Base-by-base conservation (phyloP, 768 basidiomycete species). In the Boletus tylopilopsis region DNA sequence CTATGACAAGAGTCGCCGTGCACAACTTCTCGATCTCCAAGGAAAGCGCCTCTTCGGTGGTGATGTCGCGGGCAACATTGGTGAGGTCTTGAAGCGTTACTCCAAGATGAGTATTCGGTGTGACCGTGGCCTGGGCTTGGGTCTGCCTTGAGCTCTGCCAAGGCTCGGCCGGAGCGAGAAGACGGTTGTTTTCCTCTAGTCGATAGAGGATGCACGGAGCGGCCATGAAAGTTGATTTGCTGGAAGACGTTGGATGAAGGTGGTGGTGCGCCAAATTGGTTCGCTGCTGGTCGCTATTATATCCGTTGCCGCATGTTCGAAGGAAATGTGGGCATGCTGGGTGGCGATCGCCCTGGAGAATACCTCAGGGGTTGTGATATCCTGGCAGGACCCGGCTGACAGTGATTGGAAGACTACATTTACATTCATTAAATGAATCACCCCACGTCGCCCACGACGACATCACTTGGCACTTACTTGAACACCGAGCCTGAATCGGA, bases 21-120 rank as follows among this genome's bases (percentile, higher is more conserved):
- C 50, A 61, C n/a, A 60, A 16, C 21, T 16, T 38, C 13, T 54
- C 55, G 21, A 60, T 60, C 12, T 60, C 59, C 6, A 45, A 30
- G 32, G 19, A 47, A 30, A 60, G 52, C 1, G 34, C 40, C 21
- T 60, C 45, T 41, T 61, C 56, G 2, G 42, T 35, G 6, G 51
- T 44, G 22, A 58, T 47, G n/a, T 49, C 39, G 21, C 16, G 51
- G 18, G 44, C 27, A 13, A 39, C 33, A 5, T 41, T n/a, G 16
- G 50, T 35, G 42, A 36, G 16, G 37, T 38, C 40, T 23, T 33
- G 45, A 11, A 43, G 46, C 3, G 38, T 42, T 1, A 13, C 11
- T 7, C 22, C 44, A 34, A 42, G 18, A 12, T 47, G 4, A 1
- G 16, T 11, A 4, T 27, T 42, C 7, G 11, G 45, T 16, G 25